phyloP scores from a whole-genome alignment of 169 alveolate species.

The Cryptosporidium sp. region DNA sequence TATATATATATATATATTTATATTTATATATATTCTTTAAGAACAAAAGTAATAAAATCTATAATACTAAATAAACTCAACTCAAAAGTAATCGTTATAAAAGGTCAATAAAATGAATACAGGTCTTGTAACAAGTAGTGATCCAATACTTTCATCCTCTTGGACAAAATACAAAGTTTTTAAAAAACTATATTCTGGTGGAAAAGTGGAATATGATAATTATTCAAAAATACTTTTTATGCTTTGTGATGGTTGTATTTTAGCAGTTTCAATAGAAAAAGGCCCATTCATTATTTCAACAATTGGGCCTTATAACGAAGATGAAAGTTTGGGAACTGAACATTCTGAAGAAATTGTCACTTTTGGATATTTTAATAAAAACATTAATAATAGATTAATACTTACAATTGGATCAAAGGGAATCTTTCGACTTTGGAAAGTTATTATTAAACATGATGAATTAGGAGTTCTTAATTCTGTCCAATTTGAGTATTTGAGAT shows the following conservation, averaged over 20 bases:
- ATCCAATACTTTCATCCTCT: constrained; percentile 55
- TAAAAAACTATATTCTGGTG: constrained; percentile 61
- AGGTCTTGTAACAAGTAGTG: not conserved
- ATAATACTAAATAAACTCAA: not conserved
- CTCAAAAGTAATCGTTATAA: not conserved
- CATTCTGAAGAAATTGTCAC: constrained; percentile 56
- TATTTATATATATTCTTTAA: not conserved
- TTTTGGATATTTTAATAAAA: constrained; percentile 22
- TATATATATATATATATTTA: not conserved
- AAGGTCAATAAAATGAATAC: not conserved
- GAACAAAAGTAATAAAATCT: not conserved
- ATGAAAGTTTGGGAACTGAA: constrained; percentile 26
- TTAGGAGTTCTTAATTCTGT: not conserved
- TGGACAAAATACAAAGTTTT: constrained; percentile 48
- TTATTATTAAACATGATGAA: constrained; percentile 15
- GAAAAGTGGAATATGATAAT: constrained; percentile 47
- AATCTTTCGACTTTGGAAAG: constrained; percentile 59
- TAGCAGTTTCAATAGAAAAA: constrained; percentile 34
- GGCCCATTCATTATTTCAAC: constrained; percentile 51
- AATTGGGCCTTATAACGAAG: constrained; percentile 60
- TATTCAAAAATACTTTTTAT: not conserved
- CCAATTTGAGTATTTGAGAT: constrained; percentile 32
- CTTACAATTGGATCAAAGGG: constrained; percentile 57
- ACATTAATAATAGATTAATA: not conserved
- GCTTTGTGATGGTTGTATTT: constrained; percentile 68